Conservation (phyloP, 352 stramenopile species). For the Phytophthora gonapodyides region DNA sequence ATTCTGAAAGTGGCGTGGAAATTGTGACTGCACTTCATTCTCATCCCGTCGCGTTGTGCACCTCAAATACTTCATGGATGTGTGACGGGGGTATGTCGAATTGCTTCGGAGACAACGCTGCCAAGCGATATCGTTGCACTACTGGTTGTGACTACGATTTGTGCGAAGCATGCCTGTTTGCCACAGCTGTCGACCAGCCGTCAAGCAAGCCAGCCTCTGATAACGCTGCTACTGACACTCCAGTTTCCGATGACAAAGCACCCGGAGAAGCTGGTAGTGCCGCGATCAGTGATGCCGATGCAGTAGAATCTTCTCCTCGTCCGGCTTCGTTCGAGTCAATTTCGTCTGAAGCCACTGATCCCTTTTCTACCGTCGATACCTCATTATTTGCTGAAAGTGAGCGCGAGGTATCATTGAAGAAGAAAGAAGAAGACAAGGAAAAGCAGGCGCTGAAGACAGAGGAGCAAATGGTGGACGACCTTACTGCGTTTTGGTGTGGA, state of each 20-base stretch:
- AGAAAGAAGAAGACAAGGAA: conserved; percentile 22
- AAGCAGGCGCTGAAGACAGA: conserved; percentile 30
- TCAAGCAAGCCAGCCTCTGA: conserved; percentile 9
- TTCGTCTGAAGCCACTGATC: conserved; percentile 22
- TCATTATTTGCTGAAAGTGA: conserved; percentile 40
- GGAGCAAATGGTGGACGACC: conserved; percentile 42
- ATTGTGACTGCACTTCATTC: conserved; percentile 56
- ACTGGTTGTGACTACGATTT: conserved; percentile 78
- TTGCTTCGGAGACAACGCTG: conserved; percentile 63
- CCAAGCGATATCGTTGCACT: conserved; percentile 65
- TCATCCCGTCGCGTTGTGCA: conserved; percentile 53
- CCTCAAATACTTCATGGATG: conserved; percentile 70
- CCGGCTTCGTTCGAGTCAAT: conserved; percentile 10
- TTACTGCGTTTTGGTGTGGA: conserved; percentile 63
- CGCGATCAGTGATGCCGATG: neutral
- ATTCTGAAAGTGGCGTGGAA: conserved; percentile 20
- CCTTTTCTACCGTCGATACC: conserved; percentile 41
- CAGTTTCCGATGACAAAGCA: conserved; percentile 6
- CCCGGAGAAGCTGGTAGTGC: neutral
- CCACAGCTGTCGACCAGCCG: conserved; percentile 43
- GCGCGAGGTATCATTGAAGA: conserved; percentile 26
- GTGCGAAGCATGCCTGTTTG: conserved; percentile 61
- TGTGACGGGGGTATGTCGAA: conserved; percentile 63
- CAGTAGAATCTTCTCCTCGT: conserved; percentile 4
- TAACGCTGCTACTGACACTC: conserved; percentile 10